Percentiles rank a stretch among this genome's conserved stretches.
phyloP scores from a whole-genome alignment of 768 basidiomycete genomes.

The Tylopilus rubrobrunneus region DNA sequence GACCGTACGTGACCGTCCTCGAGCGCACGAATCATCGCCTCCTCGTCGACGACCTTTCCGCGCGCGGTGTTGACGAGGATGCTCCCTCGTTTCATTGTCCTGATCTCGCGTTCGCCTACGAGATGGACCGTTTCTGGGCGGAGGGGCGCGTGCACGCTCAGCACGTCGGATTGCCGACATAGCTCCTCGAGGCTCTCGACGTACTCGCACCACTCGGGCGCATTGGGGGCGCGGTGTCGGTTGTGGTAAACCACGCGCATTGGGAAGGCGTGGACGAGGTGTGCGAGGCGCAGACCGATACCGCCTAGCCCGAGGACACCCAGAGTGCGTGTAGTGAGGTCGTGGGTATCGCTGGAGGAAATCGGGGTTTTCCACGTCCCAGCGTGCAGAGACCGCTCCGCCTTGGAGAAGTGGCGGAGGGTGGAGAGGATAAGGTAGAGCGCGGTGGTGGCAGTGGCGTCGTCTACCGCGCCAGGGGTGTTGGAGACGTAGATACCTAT shows the following conservation, averaged over 20 bases:
- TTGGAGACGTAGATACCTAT: constrained; percentile 70
- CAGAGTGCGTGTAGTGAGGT: constrained; percentile 64
- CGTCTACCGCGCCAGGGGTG: constrained; percentile 86
- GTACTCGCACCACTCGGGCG: constrained; percentile 77
- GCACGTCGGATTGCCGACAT: constrained; percentile 68
- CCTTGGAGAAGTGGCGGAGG: constrained; percentile 65
- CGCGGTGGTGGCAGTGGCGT: constrained; percentile 87
- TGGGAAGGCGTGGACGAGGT: constrained; percentile 74
- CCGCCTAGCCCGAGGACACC: constrained; percentile 77
- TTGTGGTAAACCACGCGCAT: constrained; percentile 88
- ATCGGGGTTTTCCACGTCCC: constrained; percentile 60
- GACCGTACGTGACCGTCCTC: constrained; percentile 74
- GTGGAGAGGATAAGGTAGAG: constrained; percentile 79
- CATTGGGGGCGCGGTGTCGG: constrained; percentile 49
- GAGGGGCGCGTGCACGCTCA: constrained; percentile 85
- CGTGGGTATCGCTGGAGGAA: constrained; percentile 49
- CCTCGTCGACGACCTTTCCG: constrained; percentile 86
- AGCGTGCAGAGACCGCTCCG: constrained; percentile 50
- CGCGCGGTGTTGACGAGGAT: constrained; percentile 85
- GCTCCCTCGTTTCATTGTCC: constrained; percentile 70
- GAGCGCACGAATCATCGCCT: constrained; percentile 78
- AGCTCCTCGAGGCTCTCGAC: constrained; percentile 61
- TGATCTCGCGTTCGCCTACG: constrained; percentile 73
- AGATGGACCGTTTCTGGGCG: constrained; percentile 65
- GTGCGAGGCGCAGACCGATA: constrained; percentile 67